phyloP scores from a whole-genome alignment of 2,329 filamentous ascomycete species.

The Alternaria conjuncta region DNA sequence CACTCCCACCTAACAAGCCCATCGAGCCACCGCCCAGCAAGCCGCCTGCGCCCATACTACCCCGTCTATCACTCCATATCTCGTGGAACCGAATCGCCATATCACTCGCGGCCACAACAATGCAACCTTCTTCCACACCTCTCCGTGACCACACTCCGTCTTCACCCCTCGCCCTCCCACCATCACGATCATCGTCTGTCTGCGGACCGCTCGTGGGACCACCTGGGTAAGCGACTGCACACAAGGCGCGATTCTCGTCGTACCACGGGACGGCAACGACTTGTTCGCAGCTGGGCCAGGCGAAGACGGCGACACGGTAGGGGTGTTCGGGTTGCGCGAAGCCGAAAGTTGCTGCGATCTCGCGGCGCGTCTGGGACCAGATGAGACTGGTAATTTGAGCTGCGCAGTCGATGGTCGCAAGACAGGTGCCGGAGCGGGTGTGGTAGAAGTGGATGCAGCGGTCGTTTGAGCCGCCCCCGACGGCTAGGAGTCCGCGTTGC shows the following conservation, averaged over 20 bases:
- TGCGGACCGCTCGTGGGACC: constrained; percentile 53
- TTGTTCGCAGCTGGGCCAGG: constrained; percentile 89
- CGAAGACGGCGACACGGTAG: constrained; percentile 88
- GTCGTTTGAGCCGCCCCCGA: constrained; percentile 92
- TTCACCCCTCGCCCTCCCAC: constrained; percentile 51
- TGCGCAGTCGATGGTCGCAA: constrained; percentile 90
- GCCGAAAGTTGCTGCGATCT: constrained; percentile 93
- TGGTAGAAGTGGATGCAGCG: constrained; percentile 97
- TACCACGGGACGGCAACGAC: constrained; percentile 86
- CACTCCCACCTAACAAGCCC: constrained; percentile 75
- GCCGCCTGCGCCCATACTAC: constrained; percentile 55
- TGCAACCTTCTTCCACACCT: constrained; percentile 75
- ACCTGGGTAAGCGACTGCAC: constrained; percentile 84
- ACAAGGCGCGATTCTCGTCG: constrained; percentile 78
- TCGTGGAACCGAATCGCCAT: constrained; percentile 95
- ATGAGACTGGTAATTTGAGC: constrained; percentile 93
- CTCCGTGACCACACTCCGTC: constrained; percentile 63
- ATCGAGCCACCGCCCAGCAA: constrained; percentile 50
- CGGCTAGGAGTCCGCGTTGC: constrained; percentile 85
- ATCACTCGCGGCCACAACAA: constrained; percentile 91
- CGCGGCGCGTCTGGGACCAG: constrained; percentile 83
- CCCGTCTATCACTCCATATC: constrained; percentile 73
- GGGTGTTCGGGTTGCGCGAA: constrained; percentile 91
- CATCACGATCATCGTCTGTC: constrained; percentile 4
- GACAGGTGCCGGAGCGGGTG: constrained; percentile 77